A percentile compares a stretch with the other conserved stretches of the same genome.
Evolutionary conservation across 257 asterid genomes (phyloP).

Genomic region (Echium plantagineum): DNA sequence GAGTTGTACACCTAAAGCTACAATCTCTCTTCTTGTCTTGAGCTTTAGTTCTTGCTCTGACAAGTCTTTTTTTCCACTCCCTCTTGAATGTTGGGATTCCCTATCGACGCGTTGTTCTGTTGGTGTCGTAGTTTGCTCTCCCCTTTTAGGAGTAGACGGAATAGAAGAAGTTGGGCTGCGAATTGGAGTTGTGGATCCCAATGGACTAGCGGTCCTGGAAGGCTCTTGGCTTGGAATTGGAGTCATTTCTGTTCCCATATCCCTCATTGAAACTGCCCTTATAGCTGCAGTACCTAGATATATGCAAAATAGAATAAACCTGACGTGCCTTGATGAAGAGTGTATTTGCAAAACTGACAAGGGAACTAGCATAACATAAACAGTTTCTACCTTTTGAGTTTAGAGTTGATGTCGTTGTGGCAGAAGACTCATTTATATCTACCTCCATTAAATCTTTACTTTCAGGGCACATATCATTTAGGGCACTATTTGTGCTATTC

Average conservation of each 20-base stretch:
- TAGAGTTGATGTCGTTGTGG: conserved; percentile 42
- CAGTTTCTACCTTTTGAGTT: conserved; percentile 49
- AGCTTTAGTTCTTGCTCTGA: conserved; percentile 78
- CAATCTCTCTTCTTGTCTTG: conserved; percentile 79
- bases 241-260: conserved; percentile 98
- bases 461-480: conserved; percentile 44
- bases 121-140: conserved; percentile 61
- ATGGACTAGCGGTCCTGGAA: conserved; percentile 83
- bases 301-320: not conserved
- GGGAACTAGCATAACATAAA: not conserved
- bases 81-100: conserved; percentile 18
- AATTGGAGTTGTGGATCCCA: conserved; percentile 70
- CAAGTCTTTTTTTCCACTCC: conserved; percentile 38
- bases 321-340: not conserved
- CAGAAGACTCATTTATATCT: conserved; percentile 24
- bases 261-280: conserved; percentile 97
- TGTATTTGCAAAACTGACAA: not conserved
- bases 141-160: conserved; percentile 88
- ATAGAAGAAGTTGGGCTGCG: conserved; percentile 85
- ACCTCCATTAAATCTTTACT: conserved; percentile 54
- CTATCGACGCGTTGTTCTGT: conserved; percentile 19
- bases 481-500: conserved; percentile 20
- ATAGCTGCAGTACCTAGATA: conserved; percentile 37
- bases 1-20: conserved; percentile 82
- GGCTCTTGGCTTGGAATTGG: conserved; percentile 99